Conservation (phyloP, 495 filamentous ascomycete genomes). For the Penicillium odoratum region DNA sequence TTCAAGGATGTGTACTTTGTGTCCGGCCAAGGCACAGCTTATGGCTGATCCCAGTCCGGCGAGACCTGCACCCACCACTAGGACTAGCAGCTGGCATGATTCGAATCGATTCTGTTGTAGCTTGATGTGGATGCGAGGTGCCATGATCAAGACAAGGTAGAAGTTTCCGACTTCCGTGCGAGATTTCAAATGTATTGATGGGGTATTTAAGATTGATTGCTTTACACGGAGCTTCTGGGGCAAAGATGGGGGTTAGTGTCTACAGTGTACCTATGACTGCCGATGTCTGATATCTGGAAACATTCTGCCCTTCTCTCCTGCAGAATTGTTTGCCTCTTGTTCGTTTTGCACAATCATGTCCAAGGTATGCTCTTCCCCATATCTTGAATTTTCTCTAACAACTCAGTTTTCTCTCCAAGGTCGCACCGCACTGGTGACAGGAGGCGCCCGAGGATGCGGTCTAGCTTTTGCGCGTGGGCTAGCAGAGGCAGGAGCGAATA, state of each 20-base stretch:
- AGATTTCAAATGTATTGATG: not conserved
- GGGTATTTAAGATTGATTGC: constrained; percentile 17
- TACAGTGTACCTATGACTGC: not conserved
- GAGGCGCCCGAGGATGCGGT: constrained; percentile 80
- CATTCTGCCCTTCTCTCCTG: not conserved
- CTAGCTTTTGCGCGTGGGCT: constrained; percentile 73
- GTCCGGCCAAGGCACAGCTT: constrained; percentile 58
- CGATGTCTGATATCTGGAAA: constrained; percentile 13
- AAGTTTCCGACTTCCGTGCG: not conserved
- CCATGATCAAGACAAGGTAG: constrained; percentile 12
- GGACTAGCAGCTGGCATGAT: constrained; percentile 25
- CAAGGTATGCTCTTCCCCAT: constrained; percentile 3
- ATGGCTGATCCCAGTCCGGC: constrained; percentile 65
- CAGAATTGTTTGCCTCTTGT: not conserved
- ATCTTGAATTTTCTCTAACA: constrained; percentile 5
- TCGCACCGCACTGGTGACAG: constrained; percentile 80
- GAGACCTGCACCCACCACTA: constrained; percentile 66
- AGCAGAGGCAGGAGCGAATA: constrained; percentile 81
- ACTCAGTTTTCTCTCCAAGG: constrained; percentile 41
- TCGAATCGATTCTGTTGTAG: constrained; percentile 16
- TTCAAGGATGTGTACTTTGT: constrained; percentile 62
- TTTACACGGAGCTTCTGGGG: not conserved
- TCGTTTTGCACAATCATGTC: constrained; percentile 10
- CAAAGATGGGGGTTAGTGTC: constrained; percentile 23
- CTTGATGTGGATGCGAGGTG: constrained; percentile 22